These are phyloP conservation scores for Tillandsia fasciculata DNA, from an alignment of 176 grass and related monocot genomes.

Conservation along the genomic window DNA sequence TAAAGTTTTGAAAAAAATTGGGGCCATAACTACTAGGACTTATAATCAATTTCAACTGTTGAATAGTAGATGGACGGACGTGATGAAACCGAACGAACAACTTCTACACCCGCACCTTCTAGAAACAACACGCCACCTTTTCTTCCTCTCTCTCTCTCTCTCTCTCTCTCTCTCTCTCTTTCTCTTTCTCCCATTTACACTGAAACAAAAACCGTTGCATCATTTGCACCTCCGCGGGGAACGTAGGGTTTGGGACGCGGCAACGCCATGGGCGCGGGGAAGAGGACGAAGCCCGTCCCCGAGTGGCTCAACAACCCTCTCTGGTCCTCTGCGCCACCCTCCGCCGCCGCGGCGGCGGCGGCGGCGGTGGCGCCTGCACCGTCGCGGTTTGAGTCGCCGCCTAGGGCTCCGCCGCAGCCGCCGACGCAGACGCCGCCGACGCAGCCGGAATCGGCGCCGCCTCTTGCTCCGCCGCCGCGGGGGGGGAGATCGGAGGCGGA, in stretches of 20 bases:
- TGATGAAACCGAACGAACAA: not conserved
- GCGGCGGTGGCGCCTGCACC: constrained; percentile 18
- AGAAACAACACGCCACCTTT: not conserved
- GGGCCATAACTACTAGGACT: no score
- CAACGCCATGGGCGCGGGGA: not conserved
- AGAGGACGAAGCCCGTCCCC: constrained; percentile 43
- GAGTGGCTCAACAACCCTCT: constrained; percentile 94
- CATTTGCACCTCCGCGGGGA: not conserved
- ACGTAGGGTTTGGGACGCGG: not conserved
- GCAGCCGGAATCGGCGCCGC: constrained; percentile 23
- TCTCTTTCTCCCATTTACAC: not conserved
- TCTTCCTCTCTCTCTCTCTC: not conserved
- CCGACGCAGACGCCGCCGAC: constrained; percentile 31
- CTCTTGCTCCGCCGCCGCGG: constrained; percentile 10
- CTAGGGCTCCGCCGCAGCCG: constrained; percentile 7
- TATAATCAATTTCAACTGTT: not conserved
- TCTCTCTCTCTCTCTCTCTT: not conserved
- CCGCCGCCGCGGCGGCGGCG: not conserved
- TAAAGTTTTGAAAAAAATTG: no score
- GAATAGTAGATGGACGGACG: not conserved
- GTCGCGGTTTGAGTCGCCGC: constrained; percentile 11
- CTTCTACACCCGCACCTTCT: not conserved
- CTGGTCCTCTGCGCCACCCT: constrained; percentile 49
- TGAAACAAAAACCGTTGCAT: not conserved
- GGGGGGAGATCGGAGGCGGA: constrained; percentile 9